Evolutionary conservation across 768 basidiomycete genomes (phyloP), one percentile per base, ranked within the genome.

Genomic region (Porpolomopsis calyptriformis): DNA sequence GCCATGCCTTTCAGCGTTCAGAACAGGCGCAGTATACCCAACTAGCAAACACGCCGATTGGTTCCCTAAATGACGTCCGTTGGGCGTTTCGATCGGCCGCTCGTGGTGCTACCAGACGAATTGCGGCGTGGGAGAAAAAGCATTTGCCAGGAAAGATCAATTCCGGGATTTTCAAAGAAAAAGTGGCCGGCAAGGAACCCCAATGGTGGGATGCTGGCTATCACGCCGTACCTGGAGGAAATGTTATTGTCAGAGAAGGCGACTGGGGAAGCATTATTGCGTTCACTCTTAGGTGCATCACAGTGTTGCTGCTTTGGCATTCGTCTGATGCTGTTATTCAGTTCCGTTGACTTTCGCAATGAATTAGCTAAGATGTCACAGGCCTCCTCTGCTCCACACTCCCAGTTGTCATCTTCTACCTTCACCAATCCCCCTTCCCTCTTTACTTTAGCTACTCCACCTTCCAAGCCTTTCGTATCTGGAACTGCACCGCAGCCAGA

Each of bases 261-360:
- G 82, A 85, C 58, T 82, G 78, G 81, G 82, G 82, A 6, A 85
- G 82, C 57, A 77, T 87, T 40, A 85, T 85, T 52, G 78, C 84
- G 4, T 85, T 81, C 60, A 83, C 82, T 6, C 61, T 85, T 41
- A 81, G 80, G 81, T 82, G 50, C 16, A 65, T 57, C 26, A 8
- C 31, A 41, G 33, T 5, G 43, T 31, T 45, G 36, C 23, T 18
- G 10, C 37, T 35, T 36, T 18, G 1, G 14, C 18, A 26, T 20
- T 22, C 18, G 35, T 29, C 29, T 27, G 23, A 46, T 18, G 22
- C 27, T 42, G 35, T 36, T 31, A 3, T 53, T 19, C 52, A 85
- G 82, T 51, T 76, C 82, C 0, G 36, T 61, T 1, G 82, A 85
- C 47, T 87, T 83, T 54, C 68, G 70, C 10, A 57, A 62, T 1